Base-by-base conservation (phyloP, 495 filamentous ascomycete genomes). In the Penicillium paradoxum region DNA sequence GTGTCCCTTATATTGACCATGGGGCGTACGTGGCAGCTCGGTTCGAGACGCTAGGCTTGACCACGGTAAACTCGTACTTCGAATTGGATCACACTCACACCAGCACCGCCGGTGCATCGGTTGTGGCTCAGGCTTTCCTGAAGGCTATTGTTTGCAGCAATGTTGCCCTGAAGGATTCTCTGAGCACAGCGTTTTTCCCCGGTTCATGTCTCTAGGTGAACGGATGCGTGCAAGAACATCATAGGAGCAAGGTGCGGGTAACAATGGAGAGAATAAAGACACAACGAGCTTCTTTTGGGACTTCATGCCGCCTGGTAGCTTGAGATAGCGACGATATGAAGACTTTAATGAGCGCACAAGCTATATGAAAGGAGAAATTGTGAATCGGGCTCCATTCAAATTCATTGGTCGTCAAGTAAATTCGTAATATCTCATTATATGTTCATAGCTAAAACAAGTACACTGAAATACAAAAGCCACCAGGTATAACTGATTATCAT, bases 1-100 rank as follows among this genome's bases (percentile, higher is more conserved):
- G 67, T 0, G 77, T 77, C 0, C 71, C 68, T 14, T 87, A 81
- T 69, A 77, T 86, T 1, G 83, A 87, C 53, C 84, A 88, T 56
- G 80, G 75, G 30, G 71, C 74, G 41, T 83, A 82, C 45, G 74
- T 77, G 17, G 78, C 75, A 0, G 70, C 73, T 39, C 74, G 74
- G 40, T 87, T 73, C 57, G 53, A 77, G 54, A 58, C 67, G 39
- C 49, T 85, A 56, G 75, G 76, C 4, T 54, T 46, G 30, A 70
- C 75, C 6, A 75, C 67, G 15, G 68, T 72, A 1, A 72, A 75
- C 57, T 67, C 72, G 1, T 79, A 79, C 54, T 88, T 73, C 60
- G 82, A 83, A 0, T 70, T 68, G 24, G 84, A 87, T 57, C 81
- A 87, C 63, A 86, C 83, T 6, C 84, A 87, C 65, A 86, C 84